Conservation (phyloP, 805 yeast genomes). For the Tetrapisispora namnaoensis region DNA sequence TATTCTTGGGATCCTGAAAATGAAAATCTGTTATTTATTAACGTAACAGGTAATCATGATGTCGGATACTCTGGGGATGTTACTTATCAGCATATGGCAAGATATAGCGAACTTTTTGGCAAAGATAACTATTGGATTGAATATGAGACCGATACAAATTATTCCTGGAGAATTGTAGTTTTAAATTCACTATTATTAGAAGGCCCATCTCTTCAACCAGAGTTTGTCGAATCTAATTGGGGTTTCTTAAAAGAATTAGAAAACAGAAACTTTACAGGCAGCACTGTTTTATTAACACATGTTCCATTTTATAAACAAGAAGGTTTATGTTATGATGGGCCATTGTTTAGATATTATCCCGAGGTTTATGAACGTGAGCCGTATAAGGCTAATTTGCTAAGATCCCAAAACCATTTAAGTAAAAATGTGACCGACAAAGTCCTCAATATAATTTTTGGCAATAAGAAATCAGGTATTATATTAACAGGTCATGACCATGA, state of each 20-base stretch:
- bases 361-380: conserved; percentile 47
- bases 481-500: conserved; percentile 95
- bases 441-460: conserved; percentile 60
- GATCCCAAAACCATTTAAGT: conserved; percentile 81
- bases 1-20: conserved; percentile 51
- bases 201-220: conserved; percentile 79
- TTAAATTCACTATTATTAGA: conserved; percentile 76
- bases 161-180: conserved; percentile 79
- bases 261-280: conserved; percentile 52
- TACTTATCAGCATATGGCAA: conserved; percentile 79
- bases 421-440: conserved; percentile 56
- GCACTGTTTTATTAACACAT: conserved; percentile 79
- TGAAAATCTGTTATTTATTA: conserved; percentile 61
- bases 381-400: conserved; percentile 57
- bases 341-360: conserved; percentile 52
- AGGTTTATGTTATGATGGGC: conserved; percentile 85
- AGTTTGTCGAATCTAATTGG: conserved; percentile 58
- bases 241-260: conserved; percentile 57
- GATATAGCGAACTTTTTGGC: conserved; percentile 71
- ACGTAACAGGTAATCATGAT: conserved; percentile 92
- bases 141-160: conserved; percentile 49
- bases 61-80: conserved; percentile 94
- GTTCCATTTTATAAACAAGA: conserved; percentile 76
- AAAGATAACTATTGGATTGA: conserved; percentile 75
- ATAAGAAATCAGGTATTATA: conserved; percentile 62